These are phyloP conservation scores for Fusarium incarnatum DNA, from an alignment of 2,329 filamentous ascomycete genomes.

Conservation along the genomic window DNA sequence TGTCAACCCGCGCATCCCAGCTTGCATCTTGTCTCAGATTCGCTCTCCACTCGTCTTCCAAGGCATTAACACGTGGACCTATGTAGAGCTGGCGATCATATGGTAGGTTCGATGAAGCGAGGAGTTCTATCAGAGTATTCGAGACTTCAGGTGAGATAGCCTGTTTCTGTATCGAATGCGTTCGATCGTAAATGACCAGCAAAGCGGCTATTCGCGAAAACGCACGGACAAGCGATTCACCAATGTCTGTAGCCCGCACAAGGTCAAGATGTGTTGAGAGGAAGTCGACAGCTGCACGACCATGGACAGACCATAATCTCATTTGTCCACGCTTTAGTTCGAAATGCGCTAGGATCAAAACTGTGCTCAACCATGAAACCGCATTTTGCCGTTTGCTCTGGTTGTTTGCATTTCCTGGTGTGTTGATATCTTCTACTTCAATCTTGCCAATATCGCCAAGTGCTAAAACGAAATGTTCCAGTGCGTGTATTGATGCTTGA, in stretches of 20 bases:
- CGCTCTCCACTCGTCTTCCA: conserved; percentile 35
- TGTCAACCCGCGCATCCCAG: conserved; percentile 17
- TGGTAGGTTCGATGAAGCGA: background rate
- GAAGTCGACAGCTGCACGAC: conserved; percentile 29
- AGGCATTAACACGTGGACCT: conserved; percentile 16
- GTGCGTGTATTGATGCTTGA: conserved; percentile 21
- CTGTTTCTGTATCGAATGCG: conserved; percentile 16
- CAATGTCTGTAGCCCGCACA: conserved; percentile 2
- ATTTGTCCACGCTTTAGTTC: conserved; percentile 31
- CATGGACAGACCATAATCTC: conserved; percentile 35
- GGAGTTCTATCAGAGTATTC: background rate
- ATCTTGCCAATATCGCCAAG: conserved; percentile 20
- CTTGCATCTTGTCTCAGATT: conserved; percentile 4
- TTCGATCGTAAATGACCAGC: conserved; percentile 36
- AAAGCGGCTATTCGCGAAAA: conserved; percentile 35
- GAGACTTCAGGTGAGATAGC: conserved; percentile 17
- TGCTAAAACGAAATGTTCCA: conserved; percentile 32
- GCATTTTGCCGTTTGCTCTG: conserved; percentile 8
- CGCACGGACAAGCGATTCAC: conserved; percentile 25
- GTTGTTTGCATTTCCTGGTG: conserved; percentile 1
- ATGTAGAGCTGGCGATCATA: conserved; percentile 32
- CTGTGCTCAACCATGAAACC: conserved; percentile 29
- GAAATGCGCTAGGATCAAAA: conserved; percentile 29
- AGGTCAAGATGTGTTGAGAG: conserved; percentile 15
- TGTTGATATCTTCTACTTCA: conserved; percentile 7